Percentiles rank a stretch among this genome's conserved stretches.
These are phyloP conservation scores for Metarhizium guizhouense DNA, from an alignment of 2,329 filamentous ascomycete species.

Conservation along the genomic window DNA sequence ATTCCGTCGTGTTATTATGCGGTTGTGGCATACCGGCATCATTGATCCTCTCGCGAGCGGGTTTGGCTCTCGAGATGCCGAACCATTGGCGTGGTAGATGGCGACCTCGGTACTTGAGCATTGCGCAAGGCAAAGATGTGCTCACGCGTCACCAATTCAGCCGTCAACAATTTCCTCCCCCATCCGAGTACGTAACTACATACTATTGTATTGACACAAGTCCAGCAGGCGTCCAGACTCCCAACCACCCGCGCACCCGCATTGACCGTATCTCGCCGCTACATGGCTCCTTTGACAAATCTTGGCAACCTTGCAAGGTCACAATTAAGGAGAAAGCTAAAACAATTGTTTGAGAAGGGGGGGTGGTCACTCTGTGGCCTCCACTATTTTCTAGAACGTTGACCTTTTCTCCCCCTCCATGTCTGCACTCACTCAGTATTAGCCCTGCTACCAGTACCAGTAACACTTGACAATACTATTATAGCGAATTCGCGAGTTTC, in stretches of 20 bases:
- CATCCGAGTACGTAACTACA: not conserved
- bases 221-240: not conserved
- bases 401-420: not conserved
- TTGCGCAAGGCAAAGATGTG: too few species aligned
- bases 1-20: too few species aligned
- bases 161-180: too few species aligned
- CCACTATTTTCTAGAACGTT: not conserved
- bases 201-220: not conserved
- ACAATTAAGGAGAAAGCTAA: not conserved
- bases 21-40: too few species aligned
- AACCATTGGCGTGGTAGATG: too few species aligned
- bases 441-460: not conserved
- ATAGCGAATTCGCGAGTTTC: too few species aligned
- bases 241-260: conserved; percentile 2
- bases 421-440: not conserved
- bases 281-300: not conserved
- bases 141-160: too few species aligned
- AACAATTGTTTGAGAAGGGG: not conserved
- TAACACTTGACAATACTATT: too few species aligned
- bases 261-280: not conserved
- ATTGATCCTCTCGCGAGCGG: too few species aligned
- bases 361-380: not conserved
- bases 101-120: too few species aligned
- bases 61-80: too few species aligned
- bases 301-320: not conserved